These are phyloP conservation scores for Vigna mungo DNA, from an alignment of 306 rosid genomes.

Conservation along the genomic window DNA sequence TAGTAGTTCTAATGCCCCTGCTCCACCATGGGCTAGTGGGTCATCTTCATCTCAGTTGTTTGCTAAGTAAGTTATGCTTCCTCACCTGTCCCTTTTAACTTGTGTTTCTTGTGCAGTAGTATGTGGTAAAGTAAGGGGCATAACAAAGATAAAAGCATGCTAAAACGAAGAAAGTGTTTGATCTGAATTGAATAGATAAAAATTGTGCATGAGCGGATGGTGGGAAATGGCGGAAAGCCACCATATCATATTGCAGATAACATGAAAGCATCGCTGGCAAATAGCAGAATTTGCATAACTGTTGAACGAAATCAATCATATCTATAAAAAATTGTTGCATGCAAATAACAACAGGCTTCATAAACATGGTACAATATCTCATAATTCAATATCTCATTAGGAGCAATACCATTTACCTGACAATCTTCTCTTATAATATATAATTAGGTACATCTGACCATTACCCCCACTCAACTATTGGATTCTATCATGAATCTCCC, in stretches of 20 bases:
- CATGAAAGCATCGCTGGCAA: neutral
- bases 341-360: neutral
- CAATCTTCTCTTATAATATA: no score
- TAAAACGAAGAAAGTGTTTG: neutral
- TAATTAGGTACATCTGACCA: no score
- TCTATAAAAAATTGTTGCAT: neutral
- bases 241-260: neutral
- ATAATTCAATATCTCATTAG: no score
- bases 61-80: slow-evolving; percentile 64
- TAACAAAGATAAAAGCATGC: neutral
- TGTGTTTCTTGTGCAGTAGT: slow-evolving; percentile 5
- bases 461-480: no score
- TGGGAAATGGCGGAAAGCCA: neutral
- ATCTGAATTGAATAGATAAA: neutral
- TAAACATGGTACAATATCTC: neutral
- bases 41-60: slow-evolving; percentile 66
- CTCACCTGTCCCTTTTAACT: neutral
- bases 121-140: slow-evolving; percentile 14
- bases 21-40: slow-evolving; percentile 90
- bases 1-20: slow-evolving; percentile 73
- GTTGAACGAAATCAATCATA: neutral
- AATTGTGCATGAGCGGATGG: neutral
- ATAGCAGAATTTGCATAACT: neutral
- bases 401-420: no score
- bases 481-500: no score